Conservation (phyloP, 345 rosid species). For the Firmiana major region DNA sequence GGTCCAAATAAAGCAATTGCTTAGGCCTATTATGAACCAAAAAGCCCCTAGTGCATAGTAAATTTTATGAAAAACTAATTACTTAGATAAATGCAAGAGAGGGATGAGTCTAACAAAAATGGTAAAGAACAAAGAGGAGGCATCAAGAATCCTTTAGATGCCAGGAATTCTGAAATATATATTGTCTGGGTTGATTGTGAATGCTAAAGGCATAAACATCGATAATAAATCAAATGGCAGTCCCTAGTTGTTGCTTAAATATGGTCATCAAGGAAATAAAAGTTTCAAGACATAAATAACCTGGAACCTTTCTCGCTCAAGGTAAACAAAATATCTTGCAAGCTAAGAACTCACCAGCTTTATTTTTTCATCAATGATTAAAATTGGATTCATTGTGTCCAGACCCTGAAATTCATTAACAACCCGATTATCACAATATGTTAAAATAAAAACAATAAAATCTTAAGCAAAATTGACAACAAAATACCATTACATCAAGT, state of each 20-base stretch:
- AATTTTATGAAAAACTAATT: neutral
- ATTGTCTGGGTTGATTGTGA: neutral
- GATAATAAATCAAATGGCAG: neutral
- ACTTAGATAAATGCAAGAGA: neutral
- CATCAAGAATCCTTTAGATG: neutral
- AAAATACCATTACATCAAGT: neutral
- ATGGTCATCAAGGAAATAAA: neutral
- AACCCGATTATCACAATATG: neutral
- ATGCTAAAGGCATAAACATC: neutral
- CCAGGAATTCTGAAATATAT: neutral
- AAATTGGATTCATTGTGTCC: slow-evolving; percentile 45
- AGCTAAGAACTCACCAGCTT: slow-evolving; percentile 45
- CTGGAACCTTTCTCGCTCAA: neutral
- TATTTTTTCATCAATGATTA: slow-evolving; percentile 43
- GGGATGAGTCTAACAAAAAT: neutral
- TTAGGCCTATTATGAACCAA: neutral
- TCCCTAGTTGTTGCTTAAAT: neutral
- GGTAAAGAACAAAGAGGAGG: neutral
- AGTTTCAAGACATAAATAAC: neutral
- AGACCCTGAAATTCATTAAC: slow-evolving; percentile 41
- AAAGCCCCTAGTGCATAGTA: too few relatives aligned
- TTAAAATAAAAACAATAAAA: neutral
- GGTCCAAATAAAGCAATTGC: neutral
- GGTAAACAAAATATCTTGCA: neutral
- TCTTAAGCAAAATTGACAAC: neutral